Base-by-base conservation (phyloP, 2,329 filamentous ascomycete species). In the Neodidymelliopsis sp. region DNA sequence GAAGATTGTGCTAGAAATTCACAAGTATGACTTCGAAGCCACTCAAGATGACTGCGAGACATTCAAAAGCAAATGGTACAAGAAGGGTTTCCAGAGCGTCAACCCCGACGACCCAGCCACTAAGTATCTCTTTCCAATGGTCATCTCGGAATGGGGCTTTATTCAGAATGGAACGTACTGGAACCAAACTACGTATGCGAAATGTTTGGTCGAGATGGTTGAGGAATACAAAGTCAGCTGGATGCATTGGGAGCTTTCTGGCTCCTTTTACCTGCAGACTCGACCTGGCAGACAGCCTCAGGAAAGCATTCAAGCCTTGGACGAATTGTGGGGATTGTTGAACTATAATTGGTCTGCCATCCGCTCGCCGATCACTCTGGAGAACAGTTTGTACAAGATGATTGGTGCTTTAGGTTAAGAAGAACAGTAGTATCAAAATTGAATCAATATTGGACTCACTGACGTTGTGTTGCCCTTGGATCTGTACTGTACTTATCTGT, bases 241-340 rank as follows among this genome's bases (percentile, higher is more conserved):
- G 65, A 57, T 62, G 44, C 63, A 69, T 18, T 70, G 65, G 67
- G 65, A 67, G 29, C 40, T 70, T 2, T 63, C 63, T 1, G 66
- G 68, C 4, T 67, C 61, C 30, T 68, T 63, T 28, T 69, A 67
- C 28, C 54, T 68, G 13, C 78, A 79, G 75, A 77, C 67, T 3
- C 56, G 67, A 41, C 66, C 66, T 7, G 52, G 54, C 5, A 54
- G 66, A 12, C 57, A 52, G n/a, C 66, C 65, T 0, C 23, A 48
- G 6, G 47, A 44, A 2, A 68, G 63, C 2, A 60, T 70, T 7
- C 60, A 69, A 16, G 67, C 57, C 0, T 25, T 63, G 16, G 66
- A 70, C 18, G 67, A 69, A 35, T 59, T 60, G 20, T 70, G 67
- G 66, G 66, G 65, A 0, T 22, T 70, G 37, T 34, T 70, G 22